phyloP scores from a whole-genome alignment of 225 moss, liverwort and hornwort genomes.

The Thuidium tamariscinum region DNA sequence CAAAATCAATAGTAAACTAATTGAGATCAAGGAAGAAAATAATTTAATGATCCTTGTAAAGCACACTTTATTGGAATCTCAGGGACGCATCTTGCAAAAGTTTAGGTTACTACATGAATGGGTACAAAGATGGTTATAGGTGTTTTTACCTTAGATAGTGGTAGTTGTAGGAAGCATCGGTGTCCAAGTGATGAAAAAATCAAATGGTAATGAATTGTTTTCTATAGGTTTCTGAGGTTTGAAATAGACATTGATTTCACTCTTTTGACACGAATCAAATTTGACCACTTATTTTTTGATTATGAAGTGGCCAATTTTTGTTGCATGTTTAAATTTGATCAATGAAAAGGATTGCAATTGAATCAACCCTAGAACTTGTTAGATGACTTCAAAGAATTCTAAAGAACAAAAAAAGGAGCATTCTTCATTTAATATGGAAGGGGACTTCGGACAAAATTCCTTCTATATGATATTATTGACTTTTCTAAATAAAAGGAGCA shows the following conservation, averaged over 20 bases:
- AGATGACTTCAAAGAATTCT: neutral
- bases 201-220: neutral
- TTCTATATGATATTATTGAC: too few species aligned
- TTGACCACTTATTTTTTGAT: neutral
- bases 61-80: too few species aligned
- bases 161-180: neutral
- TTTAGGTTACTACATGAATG: too few species aligned
- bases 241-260: neutral
- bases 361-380: neutral
- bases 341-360: neutral
- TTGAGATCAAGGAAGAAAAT: too few species aligned
- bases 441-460: too few species aligned
- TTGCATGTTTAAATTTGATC: neutral
- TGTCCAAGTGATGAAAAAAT: neutral
- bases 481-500: too few species aligned
- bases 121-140: too few species aligned
- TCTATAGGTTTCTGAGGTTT: neutral
- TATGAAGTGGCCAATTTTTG: neutral
- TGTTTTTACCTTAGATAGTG: too few species aligned
- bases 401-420: accelerated
- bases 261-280: neutral
- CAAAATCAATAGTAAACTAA: too few species aligned
- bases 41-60: too few species aligned
- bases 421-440: neutral
- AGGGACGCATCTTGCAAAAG: too few species aligned